These are phyloP conservation scores for Globisporangium spinosum DNA, from an alignment of 352 stramenopile genomes.

Conservation along the genomic window DNA sequence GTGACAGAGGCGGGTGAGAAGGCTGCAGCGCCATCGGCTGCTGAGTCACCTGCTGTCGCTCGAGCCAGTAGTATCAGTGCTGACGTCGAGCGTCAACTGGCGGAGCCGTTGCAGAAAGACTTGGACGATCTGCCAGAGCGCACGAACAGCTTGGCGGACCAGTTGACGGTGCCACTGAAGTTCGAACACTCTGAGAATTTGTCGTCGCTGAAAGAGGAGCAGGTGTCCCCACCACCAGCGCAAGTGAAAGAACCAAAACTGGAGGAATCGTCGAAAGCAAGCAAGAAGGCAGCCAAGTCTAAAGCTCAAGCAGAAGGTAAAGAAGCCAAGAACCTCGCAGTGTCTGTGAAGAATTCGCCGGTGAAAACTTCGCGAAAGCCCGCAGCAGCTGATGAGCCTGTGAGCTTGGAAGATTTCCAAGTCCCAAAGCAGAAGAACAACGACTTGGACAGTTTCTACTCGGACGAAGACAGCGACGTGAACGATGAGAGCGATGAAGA, in stretches of 20 bases:
- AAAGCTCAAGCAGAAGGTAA: background rate
- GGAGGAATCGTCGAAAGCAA: background rate
- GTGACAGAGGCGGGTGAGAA: slow-evolving; percentile 6
- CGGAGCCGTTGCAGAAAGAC: slow-evolving; percentile 25
- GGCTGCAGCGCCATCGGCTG: background rate
- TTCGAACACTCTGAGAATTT: slow-evolving; percentile 33
- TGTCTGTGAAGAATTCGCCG: background rate
- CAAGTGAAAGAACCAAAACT: background rate
- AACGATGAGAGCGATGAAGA: slow-evolving; percentile 40
- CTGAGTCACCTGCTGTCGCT: background rate
- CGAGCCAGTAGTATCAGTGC: background rate
- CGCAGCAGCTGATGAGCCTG: slow-evolving; percentile 31
- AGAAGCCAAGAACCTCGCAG: background rate
- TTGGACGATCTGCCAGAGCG: slow-evolving; percentile 52
- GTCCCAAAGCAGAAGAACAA: slow-evolving; percentile 48
- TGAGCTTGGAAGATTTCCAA: slow-evolving; percentile 77
- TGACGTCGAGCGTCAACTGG: background rate
- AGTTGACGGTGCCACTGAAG: slow-evolving; percentile 32
- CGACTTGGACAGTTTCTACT: slow-evolving; percentile 80
- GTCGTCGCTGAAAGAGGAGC: slow-evolving; percentile 11
- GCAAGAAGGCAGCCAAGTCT: background rate
- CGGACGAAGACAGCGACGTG: slow-evolving; percentile 62
- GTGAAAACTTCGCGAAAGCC: slow-evolving; percentile 14
- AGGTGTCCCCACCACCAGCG: background rate
- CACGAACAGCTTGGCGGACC: slow-evolving; percentile 29